A percentile compares a stretch with the other conserved stretches of the same genome.
Conservation (phyloP, 148 eudicot genomes). For the Polygonum maritimum region DNA sequence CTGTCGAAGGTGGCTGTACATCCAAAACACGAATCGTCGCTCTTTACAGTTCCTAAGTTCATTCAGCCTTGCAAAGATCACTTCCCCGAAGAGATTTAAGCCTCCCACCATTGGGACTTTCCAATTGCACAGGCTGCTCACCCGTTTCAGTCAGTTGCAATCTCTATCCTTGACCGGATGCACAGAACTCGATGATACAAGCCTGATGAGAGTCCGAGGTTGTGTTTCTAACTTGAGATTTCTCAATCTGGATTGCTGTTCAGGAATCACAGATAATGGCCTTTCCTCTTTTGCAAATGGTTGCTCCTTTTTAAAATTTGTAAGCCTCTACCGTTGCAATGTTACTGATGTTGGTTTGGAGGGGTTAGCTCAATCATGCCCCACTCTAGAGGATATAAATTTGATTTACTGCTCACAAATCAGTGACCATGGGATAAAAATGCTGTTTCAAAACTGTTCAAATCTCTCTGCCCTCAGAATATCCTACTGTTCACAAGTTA, state of each 20-base stretch:
- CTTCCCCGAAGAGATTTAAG: constrained; percentile 20
- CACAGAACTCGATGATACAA: constrained; percentile 45
- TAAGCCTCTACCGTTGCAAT: constrained; percentile 56
- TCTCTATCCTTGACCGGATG: constrained; percentile 56
- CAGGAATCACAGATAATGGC: constrained; percentile 39
- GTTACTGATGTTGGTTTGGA: constrained; percentile 42
- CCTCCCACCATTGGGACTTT: constrained; percentile 16
- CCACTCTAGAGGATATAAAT: constrained; percentile 37
- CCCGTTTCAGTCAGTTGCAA: constrained; percentile 36
- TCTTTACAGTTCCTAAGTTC: constrained; percentile 51
- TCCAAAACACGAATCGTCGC: constrained; percentile 45
- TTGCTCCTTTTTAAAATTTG: constrained; percentile 29
- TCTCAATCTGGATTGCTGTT: constrained; percentile 55
- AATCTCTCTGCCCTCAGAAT: constrained; percentile 37
- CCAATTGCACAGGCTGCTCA: constrained; percentile 31
- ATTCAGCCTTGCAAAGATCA: constrained; percentile 19
- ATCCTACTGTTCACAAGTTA: constrained; percentile 27
- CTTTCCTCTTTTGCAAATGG: constrained; percentile 37
- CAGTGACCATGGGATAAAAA: constrained; percentile 42
- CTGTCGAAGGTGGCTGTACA: constrained; percentile 50
- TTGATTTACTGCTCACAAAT: constrained; percentile 35
- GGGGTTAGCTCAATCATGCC: constrained; percentile 41
- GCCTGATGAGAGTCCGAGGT: constrained; percentile 22
- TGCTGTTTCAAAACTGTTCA: constrained; percentile 33
- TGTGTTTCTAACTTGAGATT: constrained; percentile 35